A percentile compares a stretch with the other conserved stretches of the same genome.
phyloP scores from a whole-genome alignment of 2,329 filamentous ascomycete species.

The Diaporthe ampelina region DNA sequence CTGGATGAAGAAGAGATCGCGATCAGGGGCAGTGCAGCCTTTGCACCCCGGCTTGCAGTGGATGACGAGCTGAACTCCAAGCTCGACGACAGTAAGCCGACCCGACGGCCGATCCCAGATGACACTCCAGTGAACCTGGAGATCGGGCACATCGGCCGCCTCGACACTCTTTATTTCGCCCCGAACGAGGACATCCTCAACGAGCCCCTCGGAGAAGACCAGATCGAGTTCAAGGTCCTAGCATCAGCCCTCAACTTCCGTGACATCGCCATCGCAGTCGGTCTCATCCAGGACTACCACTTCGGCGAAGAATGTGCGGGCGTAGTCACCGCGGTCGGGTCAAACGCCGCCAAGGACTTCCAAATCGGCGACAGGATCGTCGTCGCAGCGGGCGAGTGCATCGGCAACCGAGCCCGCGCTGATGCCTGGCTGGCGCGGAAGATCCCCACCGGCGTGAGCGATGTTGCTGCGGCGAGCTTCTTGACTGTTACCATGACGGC shows the following conservation, averaged over 20 bases:
- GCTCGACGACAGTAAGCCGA: conserved; percentile 11
- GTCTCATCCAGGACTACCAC: conserved; percentile 16
- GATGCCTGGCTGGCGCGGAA: conserved; percentile 11
- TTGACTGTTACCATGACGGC: conserved; percentile 26
- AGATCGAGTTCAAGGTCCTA: conserved; percentile 25
- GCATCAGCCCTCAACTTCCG: conserved; percentile 28
- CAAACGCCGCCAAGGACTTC: conserved; percentile 37
- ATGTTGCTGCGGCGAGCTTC: conserved; percentile 20
- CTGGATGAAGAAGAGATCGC: conserved; percentile 15
- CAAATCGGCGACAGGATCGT: conserved; percentile 45
- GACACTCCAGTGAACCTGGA: conserved; percentile 20
- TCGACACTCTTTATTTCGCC: conserved; percentile 21
- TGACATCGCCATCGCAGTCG: conserved; percentile 29
- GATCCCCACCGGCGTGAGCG: not conserved
- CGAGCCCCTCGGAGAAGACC: not conserved
- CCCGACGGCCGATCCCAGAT: not conserved
- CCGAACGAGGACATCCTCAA: conserved; percentile 3
- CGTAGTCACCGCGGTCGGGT: conserved; percentile 2
- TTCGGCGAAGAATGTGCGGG: conserved; percentile 26
- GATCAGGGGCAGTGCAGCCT: not conserved
- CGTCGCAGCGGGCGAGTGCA: conserved; percentile 40
- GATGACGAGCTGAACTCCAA: conserved; percentile 20
- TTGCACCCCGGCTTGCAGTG: not conserved
- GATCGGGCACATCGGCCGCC: conserved; percentile 18
- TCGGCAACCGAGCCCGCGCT: conserved; percentile 44